Conservation (phyloP, 768 basidiomycete genomes). For the Lactarius hatsudake region DNA sequence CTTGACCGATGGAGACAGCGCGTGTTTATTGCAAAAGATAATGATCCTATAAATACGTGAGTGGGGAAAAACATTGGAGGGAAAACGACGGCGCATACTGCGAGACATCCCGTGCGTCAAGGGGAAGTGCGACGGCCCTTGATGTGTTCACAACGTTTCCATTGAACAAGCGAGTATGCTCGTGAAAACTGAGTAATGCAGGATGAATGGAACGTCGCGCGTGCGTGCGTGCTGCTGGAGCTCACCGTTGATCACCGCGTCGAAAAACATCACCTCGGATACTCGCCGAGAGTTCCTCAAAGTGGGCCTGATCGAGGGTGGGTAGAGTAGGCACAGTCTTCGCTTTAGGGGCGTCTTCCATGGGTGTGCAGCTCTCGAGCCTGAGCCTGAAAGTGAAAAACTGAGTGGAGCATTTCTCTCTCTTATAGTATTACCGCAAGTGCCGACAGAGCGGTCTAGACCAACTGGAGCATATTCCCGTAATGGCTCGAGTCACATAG, state of each 20-base stretch:
- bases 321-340: conserved; percentile 1
- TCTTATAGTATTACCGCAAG: conserved; percentile 12
- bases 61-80: not conserved
- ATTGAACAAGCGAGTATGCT: conserved; percentile 54
- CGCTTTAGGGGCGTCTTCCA: not conserved
- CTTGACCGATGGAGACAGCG: conserved; percentile 74
- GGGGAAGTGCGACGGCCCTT: conserved; percentile 65
- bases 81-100: conserved; percentile 41
- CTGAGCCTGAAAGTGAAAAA: not conserved
- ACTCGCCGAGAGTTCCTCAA: conserved; percentile 21
- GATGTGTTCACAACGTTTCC: conserved; percentile 64
- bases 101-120: conserved; percentile 81
- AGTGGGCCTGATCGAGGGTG: conserved; percentile 16
- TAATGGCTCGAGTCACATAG: conserved; percentile 4
- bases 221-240: not conserved
- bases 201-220: not conserved
- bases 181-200: conserved; percentile 19
- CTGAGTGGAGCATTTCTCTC: not conserved
- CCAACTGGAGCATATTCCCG: not conserved
- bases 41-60: conserved; percentile 48
- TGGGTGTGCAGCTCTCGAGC: not conserved
- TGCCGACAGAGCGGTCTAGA: conserved; percentile 15
- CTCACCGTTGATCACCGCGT: conserved; percentile 24
- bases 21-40: conserved; percentile 68
- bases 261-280: conserved; percentile 24